Percentiles rank a stretch among this genome's conserved stretches.
phyloP scores from a whole-genome alignment of 176 grass and related monocot species.

The Triticum timopheevii region DNA sequence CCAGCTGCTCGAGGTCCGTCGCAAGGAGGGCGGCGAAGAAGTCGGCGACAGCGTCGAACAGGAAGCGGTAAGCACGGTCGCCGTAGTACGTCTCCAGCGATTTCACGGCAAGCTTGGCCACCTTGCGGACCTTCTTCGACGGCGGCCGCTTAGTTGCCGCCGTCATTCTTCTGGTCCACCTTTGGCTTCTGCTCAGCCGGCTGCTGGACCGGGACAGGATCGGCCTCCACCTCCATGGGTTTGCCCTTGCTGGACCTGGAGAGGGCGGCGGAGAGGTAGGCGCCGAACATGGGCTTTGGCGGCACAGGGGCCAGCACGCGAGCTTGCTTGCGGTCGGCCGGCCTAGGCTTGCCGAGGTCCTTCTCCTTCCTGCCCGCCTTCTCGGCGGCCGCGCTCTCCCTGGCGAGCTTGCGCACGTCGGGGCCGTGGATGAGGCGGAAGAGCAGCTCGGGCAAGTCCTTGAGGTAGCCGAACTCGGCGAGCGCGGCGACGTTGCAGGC shows the following conservation, averaged over 20 bases:
- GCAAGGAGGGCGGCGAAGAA: constrained; percentile 44
- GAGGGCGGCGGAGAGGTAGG: background rate
- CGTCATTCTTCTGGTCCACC: background rate
- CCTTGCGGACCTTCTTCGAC: constrained; percentile 13
- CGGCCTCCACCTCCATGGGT: background rate
- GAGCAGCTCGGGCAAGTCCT: no score
- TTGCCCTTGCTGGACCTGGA: background rate
- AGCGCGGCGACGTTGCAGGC: no score
- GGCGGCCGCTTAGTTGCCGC: background rate
- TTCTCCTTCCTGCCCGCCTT: background rate
- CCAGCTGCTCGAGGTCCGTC: constrained; percentile 34
- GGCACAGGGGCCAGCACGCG: background rate
- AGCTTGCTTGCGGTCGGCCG: background rate
- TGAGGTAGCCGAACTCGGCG: no score
- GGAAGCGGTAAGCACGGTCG: constrained; percentile 45
- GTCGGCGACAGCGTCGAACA: constrained; percentile 43
- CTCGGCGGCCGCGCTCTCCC: background rate
- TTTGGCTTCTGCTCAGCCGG: background rate
- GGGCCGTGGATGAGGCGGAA: no score
- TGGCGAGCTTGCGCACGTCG: no score
- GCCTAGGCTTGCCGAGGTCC: background rate
- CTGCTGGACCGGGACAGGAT: no score
- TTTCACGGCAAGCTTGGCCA: constrained; percentile 14
- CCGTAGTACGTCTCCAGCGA: constrained; percentile 47
- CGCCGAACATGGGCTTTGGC: background rate